A percentile compares a stretch with the other conserved stretches of the same genome.
Evolutionary conservation across 208 protist genomes (phyloP).

Genomic region (Leishmania tarentolae): DNA sequence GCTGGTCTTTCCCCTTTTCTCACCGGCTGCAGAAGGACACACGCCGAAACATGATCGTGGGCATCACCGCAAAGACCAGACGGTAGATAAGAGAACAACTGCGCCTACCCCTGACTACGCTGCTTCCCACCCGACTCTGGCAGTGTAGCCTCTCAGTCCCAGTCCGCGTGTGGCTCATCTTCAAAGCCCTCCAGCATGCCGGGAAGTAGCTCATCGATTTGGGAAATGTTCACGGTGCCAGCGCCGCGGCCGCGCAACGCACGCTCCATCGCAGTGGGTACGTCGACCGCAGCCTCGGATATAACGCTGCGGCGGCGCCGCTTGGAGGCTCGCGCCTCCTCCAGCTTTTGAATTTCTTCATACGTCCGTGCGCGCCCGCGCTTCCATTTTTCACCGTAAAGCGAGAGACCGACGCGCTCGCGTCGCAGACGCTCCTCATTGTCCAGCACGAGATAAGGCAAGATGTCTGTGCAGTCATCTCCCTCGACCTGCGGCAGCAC

Average conservation of each 20-base stretch:
- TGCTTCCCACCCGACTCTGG: not conserved
- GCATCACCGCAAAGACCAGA: not conserved
- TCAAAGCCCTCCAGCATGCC: slow-evolving; percentile 54
- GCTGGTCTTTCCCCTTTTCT: no score
- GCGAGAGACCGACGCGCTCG: slow-evolving; percentile 58
- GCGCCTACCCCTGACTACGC: not conserved
- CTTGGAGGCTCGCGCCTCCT: slow-evolving; percentile 52
- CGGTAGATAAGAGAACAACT: not conserved
- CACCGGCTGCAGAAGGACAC: not conserved
- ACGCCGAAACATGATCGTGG: not conserved
- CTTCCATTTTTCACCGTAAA: slow-evolving; percentile 75
- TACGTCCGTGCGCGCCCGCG: slow-evolving; percentile 65
- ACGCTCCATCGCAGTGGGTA: slow-evolving; percentile 66
- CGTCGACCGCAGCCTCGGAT: slow-evolving; percentile 40
- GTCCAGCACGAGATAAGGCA: slow-evolving; percentile 77
- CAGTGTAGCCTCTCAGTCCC: slow-evolving; percentile 30
- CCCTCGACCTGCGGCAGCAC: slow-evolving; percentile 55
- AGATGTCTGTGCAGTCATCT: slow-evolving; percentile 71
- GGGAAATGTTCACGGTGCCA: slow-evolving; percentile 61
- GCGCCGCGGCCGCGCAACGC: slow-evolving; percentile 68
- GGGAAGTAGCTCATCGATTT: slow-evolving; percentile 81
- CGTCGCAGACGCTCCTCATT: slow-evolving; percentile 87
- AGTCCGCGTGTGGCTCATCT: slow-evolving; percentile 55
- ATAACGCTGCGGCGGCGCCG: slow-evolving; percentile 50
- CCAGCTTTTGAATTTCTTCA: slow-evolving; percentile 71